Evolutionary conservation across 768 basidiomycete species (phyloP), one percentile per base, ranked within the genome.

Genomic region (Suillus clintonianus): DNA sequence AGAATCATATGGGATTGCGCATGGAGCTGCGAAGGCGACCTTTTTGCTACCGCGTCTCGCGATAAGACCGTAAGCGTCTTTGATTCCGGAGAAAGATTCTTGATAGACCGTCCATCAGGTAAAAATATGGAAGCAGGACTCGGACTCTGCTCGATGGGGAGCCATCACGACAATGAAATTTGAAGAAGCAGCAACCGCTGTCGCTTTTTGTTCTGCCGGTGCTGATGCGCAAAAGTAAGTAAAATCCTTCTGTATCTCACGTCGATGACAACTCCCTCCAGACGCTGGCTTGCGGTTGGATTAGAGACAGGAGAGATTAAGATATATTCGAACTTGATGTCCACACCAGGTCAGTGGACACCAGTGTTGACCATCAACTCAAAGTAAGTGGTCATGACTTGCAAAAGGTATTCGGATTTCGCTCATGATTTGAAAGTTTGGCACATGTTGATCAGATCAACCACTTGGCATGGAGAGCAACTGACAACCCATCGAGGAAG

Each of bases 1-100:
- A 85, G 97, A 43, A 97, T 99, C 70, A 91, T 99, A 41, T 96
- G 97, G 95, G 97, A 99, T 73, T 93, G 92, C 70, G 86, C 88
- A 15, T 99, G 96, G 95, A 83, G 91, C 1, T 71, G 78, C 1
- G 89, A 93, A 67, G 87, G 88, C 8, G 84, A 88, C 68, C 70
- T 90, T 17, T 99, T 99, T 71, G 95, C 89, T 13, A 99, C 97
- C 3, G 96, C 93, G 1, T 95, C 96, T 3, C 85, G 97, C 48
- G 97, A 99, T 77, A 99, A 97, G 79, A 94, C 92, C 15, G 96
- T 94, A 67, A 61, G 85, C 67, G 19, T 22, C 27, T 2, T 4
- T 37, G n/a, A 56, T 30, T 43, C 27, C 0, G n/a, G 27, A 11
- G 11, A 45, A 14, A 50, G 22, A 8, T 4, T 22, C 17, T 13